These are phyloP conservation scores for Fusarium mexicanum DNA, from an alignment of 2,329 filamentous ascomycete genomes.

Conservation along the genomic window DNA sequence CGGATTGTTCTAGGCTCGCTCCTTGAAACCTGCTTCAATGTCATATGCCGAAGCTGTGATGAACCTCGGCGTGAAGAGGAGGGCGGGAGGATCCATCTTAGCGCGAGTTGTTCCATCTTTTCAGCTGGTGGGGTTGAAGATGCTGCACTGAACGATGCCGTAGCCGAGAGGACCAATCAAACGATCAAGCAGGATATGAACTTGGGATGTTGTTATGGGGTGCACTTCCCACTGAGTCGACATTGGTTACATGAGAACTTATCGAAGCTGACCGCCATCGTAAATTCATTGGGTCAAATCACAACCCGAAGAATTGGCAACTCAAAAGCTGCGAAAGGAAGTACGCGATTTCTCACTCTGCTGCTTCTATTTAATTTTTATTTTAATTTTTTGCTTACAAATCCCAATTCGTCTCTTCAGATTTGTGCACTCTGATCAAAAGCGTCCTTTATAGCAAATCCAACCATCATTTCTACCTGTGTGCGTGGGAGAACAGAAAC, in stretches of 20 bases:
- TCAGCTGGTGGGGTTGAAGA: neutral
- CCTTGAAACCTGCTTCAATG: too few relatives aligned
- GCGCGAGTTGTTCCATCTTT: neutral
- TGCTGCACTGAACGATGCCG: neutral
- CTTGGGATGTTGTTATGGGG: neutral
- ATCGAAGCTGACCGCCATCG: neutral
- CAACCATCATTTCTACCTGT: too few relatives aligned
- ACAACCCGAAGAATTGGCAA: neutral
- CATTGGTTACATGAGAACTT: neutral
- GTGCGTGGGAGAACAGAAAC: neutral
- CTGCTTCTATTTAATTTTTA: too few relatives aligned
- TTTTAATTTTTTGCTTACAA: too few relatives aligned
- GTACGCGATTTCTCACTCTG: neutral
- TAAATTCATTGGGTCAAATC: neutral
- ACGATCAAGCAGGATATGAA: too few relatives aligned
- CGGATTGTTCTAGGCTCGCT: too few relatives aligned
- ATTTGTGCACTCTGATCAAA: neutral
- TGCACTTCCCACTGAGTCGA: neutral
- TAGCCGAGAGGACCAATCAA: neutral
- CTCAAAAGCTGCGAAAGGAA: neutral
- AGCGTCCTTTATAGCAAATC: neutral
- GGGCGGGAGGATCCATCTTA: neutral
- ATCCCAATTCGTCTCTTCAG: rapidly evolving
- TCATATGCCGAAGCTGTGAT: neutral
- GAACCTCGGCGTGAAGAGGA: neutral